Evolutionary conservation across 73 alveolate genomes (phyloP), one percentile per base, ranked within the genome.

Genomic region (Urostyla sp.): DNA sequence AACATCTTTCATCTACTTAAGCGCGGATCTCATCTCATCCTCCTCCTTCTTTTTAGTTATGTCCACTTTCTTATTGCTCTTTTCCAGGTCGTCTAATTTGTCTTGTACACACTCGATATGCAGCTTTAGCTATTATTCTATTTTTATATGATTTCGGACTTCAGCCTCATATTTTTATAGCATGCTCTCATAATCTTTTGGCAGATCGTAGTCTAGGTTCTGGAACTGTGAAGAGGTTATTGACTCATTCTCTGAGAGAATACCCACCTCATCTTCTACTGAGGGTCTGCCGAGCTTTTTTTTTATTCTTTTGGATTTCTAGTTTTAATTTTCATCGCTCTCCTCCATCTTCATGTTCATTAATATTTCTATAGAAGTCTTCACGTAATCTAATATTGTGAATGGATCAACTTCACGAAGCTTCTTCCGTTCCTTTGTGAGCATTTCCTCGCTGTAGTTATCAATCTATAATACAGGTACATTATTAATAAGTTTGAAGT

Each of bases 151-250:
- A 40, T 86, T 74, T 72, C 96, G 37, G 35, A 89, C 91, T 37
- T 89, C 96, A 20, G 85, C 85, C 50, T 89, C 96, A 13, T 77
- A 75, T 54, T 89, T 89, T 57, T 81, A 79, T 10, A 89, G 85
- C 84, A 84, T 67, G 23, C 53, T 31, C 69, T 89, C 94, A 59
- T 89, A 89, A 53, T 89, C 93, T n/a, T 88, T 81, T 34, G 75
- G 88, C 13, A 81, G 72, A 24, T 76, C 72, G 44, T 78, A 66
- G 73, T 75, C 57, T 20, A n/a, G n/a, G n/a, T n/a, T n/a, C n/a
- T n/a, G n/a, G n/a, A n/a, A n/a, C n/a, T 35, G 37, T 13, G 24
- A 2, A 11, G 76, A 59, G 32, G 36, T 28, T 3, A 32, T 55
- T 4, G 49, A 18, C 27, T 59, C 76, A 11, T 52, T 28, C 32